Evolutionary conservation across 805 yeast species (phyloP), one percentile per base, ranked within the genome.

Genomic region (Clavispora phyllophila): DNA sequence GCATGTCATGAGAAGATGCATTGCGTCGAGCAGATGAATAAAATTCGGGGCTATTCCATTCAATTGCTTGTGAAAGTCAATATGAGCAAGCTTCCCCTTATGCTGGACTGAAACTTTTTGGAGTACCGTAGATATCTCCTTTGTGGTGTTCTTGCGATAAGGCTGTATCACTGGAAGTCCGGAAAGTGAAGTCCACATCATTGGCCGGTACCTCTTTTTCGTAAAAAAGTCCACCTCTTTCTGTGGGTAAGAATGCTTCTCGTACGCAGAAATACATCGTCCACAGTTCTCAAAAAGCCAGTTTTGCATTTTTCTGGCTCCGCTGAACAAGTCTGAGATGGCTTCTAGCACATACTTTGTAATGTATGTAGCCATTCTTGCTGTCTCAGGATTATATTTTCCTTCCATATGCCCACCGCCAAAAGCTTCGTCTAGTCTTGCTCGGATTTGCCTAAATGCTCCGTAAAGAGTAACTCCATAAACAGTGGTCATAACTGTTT

Each of bases 401-500:
- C 19, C 25, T 4, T 19, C 25, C 5, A n/a, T n/a, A n/a, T 7
- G 12, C 9, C 36, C 0, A 67, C 52, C 7, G 5, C 17, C 17
- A 5, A 66, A 35, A 33, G 58, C 55, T 13, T 25, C 27, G 5
- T 60, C 36, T 12, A 50, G 18, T 12, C 24, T 14, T n/a, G 17
- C 43, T 23, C 48, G 24, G n/a, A 70, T 57, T 48, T 70, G 75
- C 9, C 41, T 38, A 1, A 56, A 44, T 1, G 69, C 74, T 0
- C 75, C 75, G 49, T 40, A 61, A 1, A 37, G 29, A 0, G 74
- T 70, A 2, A 70, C 75, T 0, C 75, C 75, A 47, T 70, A 70
- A 0, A 70, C 75, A 4, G 68, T 63, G 5, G 75, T 70, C 75
- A 70, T 70, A 5, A 69, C 66, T 1, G 75, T 69, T 39, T 67